These are phyloP conservation scores for Aspergillaceae sp. DNA, from an alignment of 2,329 filamentous ascomycete species.

Conservation along the genomic window DNA sequence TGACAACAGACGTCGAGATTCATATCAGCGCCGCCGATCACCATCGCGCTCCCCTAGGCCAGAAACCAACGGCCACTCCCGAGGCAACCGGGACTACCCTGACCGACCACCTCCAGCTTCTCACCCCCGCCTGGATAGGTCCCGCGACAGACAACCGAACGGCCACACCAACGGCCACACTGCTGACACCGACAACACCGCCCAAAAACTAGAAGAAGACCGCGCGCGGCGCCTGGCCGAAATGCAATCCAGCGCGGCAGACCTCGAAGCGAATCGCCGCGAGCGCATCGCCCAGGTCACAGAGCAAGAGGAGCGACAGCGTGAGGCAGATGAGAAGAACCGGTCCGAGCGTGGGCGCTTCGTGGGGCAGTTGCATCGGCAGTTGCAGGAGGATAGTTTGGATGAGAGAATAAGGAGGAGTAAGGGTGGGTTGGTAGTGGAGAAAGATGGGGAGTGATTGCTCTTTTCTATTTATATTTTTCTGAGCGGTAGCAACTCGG, in stretches of 20 bases:
- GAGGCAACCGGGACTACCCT: conserved; percentile 9
- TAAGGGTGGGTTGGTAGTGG: conserved; percentile 25
- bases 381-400: conserved; percentile 26
- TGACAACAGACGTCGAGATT: conserved; percentile 10
- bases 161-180: background rate
- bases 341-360: conserved; percentile 29
- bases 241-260: conserved; percentile 63
- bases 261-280: conserved; percentile 62
- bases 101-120: background rate
- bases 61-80: conserved; percentile 6
- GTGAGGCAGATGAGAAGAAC: conserved; percentile 55
- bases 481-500: background rate
- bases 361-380: conserved; percentile 25
- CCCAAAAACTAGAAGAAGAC: conserved; percentile 24
- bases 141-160: background rate
- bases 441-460: conserved; percentile 14
- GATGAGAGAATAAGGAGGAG: conserved; percentile 28
- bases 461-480: background rate
- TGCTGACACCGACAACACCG: conserved; percentile 7
- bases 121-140: background rate
- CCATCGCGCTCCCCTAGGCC: too few species aligned
- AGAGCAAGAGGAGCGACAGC: conserved; percentile 54
- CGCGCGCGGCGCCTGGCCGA: conserved; percentile 51
- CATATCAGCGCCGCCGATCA: conserved; percentile 4
- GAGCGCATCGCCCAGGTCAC: conserved; percentile 59